Base-by-base conservation (phyloP, 306 rosid species). In the Fragaria vesca region DNA sequence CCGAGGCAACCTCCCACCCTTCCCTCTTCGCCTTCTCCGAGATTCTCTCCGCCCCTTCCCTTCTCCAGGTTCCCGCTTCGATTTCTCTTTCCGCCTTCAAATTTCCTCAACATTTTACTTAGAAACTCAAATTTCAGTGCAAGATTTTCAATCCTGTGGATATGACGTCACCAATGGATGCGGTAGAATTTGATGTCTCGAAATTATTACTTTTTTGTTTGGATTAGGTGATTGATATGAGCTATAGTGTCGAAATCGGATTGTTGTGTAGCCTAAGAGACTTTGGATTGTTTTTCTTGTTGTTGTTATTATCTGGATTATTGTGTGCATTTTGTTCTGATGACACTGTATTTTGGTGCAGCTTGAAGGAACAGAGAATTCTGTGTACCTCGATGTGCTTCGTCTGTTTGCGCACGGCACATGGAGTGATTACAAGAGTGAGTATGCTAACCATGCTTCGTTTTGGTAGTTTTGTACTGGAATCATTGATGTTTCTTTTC, bases 361-460 rank as follows among this genome's bases (percentile, higher is more conserved):
- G 99, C 91, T 95, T 75, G 92, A 85, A 83, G 97, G 80, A 81
- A 86, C 90, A 13, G 91, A 87, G 52, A 80, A 82, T 74, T 79
- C 97, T 63, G 88, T 75, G 12, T 79, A 93, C 84, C 90, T 92
- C 74, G 90, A 95, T 40, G 30, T 91, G 83, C 94, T 95, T 80
- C 90, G 89, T 65, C 82, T 95, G 86, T 93, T 91, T 87, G 93
- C 97, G 15, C 90, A 93, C 73, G 99, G 97, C 77, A 92, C 92
- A 51, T 95, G 97, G 97, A 92, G 88, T 78, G 99, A 95, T 83
- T 95, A 89, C 81, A 95, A 86, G 89, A 80, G 99, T 95, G 87
- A 87, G 93, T 66, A 12, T 54, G 21, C 54, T 67, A 66, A 73
- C 66, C 43, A 46, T 46, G 4, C 68, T 67, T 45, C 4, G 8